Evolutionary conservation across 768 basidiomycete species (phyloP).

Genomic region (Epithele typhae): DNA sequence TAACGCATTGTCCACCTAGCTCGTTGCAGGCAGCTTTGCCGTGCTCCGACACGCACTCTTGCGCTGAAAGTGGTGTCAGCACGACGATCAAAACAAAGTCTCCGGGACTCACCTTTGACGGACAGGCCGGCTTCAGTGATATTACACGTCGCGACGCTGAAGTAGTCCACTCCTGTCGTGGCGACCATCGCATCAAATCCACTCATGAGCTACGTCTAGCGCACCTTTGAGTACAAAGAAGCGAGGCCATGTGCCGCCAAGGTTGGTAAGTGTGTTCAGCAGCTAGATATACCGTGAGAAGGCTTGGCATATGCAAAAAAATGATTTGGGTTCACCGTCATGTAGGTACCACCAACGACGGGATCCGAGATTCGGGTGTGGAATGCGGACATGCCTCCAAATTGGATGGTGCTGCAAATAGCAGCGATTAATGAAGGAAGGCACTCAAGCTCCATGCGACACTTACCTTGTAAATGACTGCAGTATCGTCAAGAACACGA

Average conservation of each 20-base stretch:
- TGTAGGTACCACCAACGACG: conserved; percentile 96
- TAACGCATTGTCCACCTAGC: conserved; percentile 75
- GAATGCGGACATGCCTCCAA: conserved; percentile 98
- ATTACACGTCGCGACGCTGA: conserved; percentile 81
- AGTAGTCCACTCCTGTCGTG: conserved; percentile 72
- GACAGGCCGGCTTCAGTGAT: conserved; percentile 51
- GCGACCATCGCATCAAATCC: neutral
- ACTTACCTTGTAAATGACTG: conserved; percentile 72
- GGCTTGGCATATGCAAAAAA: too few species aligned
- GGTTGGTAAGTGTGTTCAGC: conserved; percentile 91
- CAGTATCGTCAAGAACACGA: conserved; percentile 78
- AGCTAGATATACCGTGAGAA: too few species aligned
- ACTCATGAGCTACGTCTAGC: neutral
- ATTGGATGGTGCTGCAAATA: conserved; percentile 82
- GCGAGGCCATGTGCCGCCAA: conserved; percentile 98
- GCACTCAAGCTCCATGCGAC: neutral
- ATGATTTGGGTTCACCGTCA: conserved; percentile 69
- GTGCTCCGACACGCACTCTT: conserved; percentile 90
- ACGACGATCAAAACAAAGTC: neutral
- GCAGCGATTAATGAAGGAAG: neutral
- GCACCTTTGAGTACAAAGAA: conserved; percentile 91
- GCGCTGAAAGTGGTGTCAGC: conserved; percentile 37
- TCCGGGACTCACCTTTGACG: conserved; percentile 40
- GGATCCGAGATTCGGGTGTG: conserved; percentile 96
- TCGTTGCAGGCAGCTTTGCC: conserved; percentile 77